These are phyloP conservation scores for Penicillium taxi DNA, from an alignment of 495 filamentous ascomycete genomes.

Conservation along the genomic window DNA sequence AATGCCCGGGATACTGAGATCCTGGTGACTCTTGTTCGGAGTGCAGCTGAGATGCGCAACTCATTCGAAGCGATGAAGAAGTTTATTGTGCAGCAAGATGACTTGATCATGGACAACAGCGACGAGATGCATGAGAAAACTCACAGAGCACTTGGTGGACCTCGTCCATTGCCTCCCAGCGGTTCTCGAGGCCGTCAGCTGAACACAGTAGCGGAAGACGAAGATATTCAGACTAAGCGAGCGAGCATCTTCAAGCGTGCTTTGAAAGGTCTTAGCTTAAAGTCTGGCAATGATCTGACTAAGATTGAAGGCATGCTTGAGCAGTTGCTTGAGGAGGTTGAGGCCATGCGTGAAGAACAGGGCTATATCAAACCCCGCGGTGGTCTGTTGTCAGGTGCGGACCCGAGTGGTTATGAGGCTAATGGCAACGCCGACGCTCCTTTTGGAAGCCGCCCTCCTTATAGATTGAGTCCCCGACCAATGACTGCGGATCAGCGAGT, in stretches of 20 bases:
- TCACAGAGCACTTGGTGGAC: constrained; percentile 74
- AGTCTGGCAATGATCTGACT: constrained; percentile 76
- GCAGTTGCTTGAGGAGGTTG: constrained; percentile 84
- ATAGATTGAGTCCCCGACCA: constrained; percentile 58
- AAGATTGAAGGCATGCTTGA: constrained; percentile 95
- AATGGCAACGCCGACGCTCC: constrained; percentile 72
- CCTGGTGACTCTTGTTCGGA: constrained; percentile 83
- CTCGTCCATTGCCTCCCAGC: constrained; percentile 68
- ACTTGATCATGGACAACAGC: constrained; percentile 70
- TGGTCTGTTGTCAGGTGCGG: constrained; percentile 23
- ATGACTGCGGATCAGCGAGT: constrained; percentile 60
- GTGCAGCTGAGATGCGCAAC: constrained; percentile 94
- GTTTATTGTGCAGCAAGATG: constrained; percentile 79
- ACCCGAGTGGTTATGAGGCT: constrained; percentile 66
- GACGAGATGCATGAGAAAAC: constrained; percentile 81
- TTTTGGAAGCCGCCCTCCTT: constrained; percentile 68
- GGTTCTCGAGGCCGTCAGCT: constrained; percentile 35
- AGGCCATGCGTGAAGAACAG: constrained; percentile 66
- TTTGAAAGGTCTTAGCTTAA: constrained; percentile 76
- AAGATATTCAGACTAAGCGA: constrained; percentile 71
- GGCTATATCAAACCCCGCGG: constrained; percentile 21
- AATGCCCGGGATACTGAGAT: constrained; percentile 97
- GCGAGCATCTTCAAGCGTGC: constrained; percentile 87
- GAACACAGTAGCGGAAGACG: constrained; percentile 57
- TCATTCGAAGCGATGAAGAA: constrained; percentile 96